These are phyloP conservation scores for Scenedesmus sp. DNA, from an alignment of 163 green algal species.

Conservation along the genomic window DNA sequence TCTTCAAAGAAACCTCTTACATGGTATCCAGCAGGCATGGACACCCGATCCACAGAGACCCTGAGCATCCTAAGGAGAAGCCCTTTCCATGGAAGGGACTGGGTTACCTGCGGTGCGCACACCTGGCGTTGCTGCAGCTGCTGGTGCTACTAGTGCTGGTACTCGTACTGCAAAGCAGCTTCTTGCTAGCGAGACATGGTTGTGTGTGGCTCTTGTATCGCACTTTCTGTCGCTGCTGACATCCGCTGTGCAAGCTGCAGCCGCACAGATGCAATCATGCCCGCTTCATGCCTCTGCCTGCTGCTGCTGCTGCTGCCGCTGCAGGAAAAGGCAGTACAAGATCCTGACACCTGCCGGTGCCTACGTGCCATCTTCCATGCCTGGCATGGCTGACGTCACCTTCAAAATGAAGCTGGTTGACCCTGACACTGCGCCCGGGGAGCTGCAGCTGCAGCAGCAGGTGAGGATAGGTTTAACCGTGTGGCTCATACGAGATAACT, in stretches of 20 bases:
- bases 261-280: background rate
- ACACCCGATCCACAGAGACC: slow-evolving; percentile 35
- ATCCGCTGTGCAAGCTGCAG: background rate
- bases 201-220: background rate
- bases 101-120: slow-evolving; percentile 38
- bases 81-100: slow-evolving; percentile 44
- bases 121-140: background rate
- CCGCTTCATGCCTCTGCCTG: background rate
- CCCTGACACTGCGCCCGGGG: slow-evolving; percentile 7
- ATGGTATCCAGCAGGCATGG: slow-evolving; percentile 45
- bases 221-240: background rate
- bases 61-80: slow-evolving; percentile 3
- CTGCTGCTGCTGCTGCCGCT: background rate
- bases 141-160: background rate
- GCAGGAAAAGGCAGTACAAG: slow-evolving; percentile 41
- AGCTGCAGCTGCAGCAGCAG: slow-evolving; percentile 15
- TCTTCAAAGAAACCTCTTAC: slow-evolving; percentile 35
- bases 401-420: slow-evolving; percentile 53
- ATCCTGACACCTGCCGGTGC: slow-evolving; percentile 42
- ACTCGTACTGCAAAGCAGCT: background rate
- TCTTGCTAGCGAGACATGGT: background rate
- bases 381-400: slow-evolving; percentile 45
- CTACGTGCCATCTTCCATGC: slow-evolving; percentile 43
- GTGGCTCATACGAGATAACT: background rate
- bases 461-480: background rate